A percentile compares a stretch with the other conserved stretches of the same genome.
phyloP scores from a whole-genome alignment of 2,329 filamentous ascomycete genomes.

The Colletotrichum cordylinicola region DNA sequence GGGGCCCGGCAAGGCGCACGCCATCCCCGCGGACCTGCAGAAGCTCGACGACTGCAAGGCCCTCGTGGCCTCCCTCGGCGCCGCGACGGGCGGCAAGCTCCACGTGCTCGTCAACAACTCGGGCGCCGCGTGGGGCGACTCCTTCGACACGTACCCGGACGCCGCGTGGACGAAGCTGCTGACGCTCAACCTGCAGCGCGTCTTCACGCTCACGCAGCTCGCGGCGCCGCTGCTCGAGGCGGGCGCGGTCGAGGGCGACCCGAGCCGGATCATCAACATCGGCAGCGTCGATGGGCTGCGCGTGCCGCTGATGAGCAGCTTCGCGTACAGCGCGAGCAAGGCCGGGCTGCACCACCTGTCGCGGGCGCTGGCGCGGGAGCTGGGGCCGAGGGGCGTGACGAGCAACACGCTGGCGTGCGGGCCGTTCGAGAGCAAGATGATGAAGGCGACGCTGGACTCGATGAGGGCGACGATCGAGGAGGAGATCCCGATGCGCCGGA shows the following conservation, averaged over 20 bases:
- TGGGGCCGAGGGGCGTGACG: constrained; percentile 66
- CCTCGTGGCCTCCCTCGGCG: constrained; percentile 56
- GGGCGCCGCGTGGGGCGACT: constrained; percentile 68
- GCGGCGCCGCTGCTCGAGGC: constrained; percentile 62
- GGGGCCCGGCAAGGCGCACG: constrained; percentile 56
- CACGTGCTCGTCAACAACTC: constrained; percentile 72
- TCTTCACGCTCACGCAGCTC: constrained; percentile 69
- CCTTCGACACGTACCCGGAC: constrained; percentile 65
- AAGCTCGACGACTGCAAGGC: constrained; percentile 59
- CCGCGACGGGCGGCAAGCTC: constrained; percentile 53
- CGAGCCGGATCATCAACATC: constrained; percentile 68
- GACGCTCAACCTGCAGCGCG: constrained; percentile 71
- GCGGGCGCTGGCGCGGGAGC: constrained; percentile 62
- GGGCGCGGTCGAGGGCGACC: constrained; percentile 38
- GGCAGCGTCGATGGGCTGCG: constrained; percentile 68
- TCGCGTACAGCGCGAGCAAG: constrained; percentile 65
- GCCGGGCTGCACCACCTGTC: constrained; percentile 70
- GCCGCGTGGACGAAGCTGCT: constrained; percentile 63
- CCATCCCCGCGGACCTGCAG: constrained; percentile 70
- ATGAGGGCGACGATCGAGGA: constrained; percentile 59
- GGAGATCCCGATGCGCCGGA: constrained; percentile 69
- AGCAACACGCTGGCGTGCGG: constrained; percentile 75
- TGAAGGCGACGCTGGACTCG: constrained; percentile 63
- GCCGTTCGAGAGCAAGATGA: constrained; percentile 74
- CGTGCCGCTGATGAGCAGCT: constrained; percentile 65